phyloP scores from a whole-genome alignment of 2,329 filamentous ascomycete genomes.

The Verticillium isaacii region DNA sequence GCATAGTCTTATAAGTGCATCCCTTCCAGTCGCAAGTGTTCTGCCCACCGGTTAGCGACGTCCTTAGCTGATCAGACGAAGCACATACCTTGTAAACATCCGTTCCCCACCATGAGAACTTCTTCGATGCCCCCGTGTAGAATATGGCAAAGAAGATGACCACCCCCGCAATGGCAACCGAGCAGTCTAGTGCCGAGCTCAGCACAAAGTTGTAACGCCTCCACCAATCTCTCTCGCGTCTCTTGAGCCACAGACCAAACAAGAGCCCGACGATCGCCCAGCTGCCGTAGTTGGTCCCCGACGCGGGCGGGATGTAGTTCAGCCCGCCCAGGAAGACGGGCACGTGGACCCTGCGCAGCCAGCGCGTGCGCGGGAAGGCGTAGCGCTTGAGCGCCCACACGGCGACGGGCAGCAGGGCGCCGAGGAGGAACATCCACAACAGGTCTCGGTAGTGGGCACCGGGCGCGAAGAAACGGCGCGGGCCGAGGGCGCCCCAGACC shows the following conservation, averaged over 20 bases:
- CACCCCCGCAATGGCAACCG: conserved; percentile 24
- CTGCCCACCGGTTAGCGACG: background rate
- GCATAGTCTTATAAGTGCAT: conserved; percentile 4
- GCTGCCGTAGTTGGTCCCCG: conserved; percentile 25
- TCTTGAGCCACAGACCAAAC: conserved; percentile 20
- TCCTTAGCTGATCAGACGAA: background rate
- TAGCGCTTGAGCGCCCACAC: conserved; percentile 31
- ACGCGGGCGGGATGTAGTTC: conserved; percentile 26
- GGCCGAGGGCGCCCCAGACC: conserved; percentile 54
- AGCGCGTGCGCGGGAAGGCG: conserved; percentile 17
- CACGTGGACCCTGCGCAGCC: conserved; percentile 22
- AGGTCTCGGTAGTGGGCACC: conserved; percentile 44
- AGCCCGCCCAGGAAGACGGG: conserved; percentile 24
- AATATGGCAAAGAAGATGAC: conserved; percentile 27
- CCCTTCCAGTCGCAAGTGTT: conserved; percentile 11
- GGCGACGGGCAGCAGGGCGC: conserved; percentile 39
- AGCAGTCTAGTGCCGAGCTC: conserved; percentile 24
- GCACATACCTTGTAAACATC: conserved; percentile 13
- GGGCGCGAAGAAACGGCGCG: conserved; percentile 46
- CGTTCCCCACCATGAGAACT: conserved; percentile 25
- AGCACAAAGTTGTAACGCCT: conserved; percentile 25
- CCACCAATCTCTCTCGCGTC: conserved; percentile 22
- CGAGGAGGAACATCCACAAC: conserved; percentile 50
- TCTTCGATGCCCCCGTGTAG: conserved; percentile 20
- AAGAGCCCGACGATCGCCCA: conserved; percentile 24